phyloP scores from a whole-genome alignment of 768 basidiomycete species.

The Phylloporus scabripes region DNA sequence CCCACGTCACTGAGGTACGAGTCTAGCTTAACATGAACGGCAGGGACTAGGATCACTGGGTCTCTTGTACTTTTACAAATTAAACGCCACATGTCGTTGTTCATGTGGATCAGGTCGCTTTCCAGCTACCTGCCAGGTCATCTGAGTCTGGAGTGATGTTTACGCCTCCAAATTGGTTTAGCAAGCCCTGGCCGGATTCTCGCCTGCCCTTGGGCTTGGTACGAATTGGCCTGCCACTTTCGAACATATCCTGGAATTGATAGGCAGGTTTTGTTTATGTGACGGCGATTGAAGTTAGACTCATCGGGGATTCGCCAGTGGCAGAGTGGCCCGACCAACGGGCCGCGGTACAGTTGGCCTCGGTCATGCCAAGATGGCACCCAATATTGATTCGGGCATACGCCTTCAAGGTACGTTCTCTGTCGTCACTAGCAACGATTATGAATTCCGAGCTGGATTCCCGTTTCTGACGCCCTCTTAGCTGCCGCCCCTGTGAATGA shows the following conservation, averaged over 20 bases:
- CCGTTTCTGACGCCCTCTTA: conserved; percentile 7
- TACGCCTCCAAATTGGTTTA: not conserved
- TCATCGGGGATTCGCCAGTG: conserved; percentile 23
- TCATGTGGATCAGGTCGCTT: conserved; percentile 22
- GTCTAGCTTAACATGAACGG: not conserved
- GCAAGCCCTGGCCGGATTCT: conserved; percentile 10
- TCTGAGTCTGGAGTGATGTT: conserved; percentile 2
- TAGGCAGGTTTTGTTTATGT: conserved; percentile 1
- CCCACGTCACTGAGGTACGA: conserved; percentile 7
- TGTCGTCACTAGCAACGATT: conserved; percentile 22
- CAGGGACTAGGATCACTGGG: conserved; percentile 4
- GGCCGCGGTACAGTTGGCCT: conserved; percentile 2
- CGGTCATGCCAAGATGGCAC: conserved; percentile 5
- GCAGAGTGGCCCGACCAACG: conserved; percentile 5
- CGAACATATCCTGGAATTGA: conserved; percentile 7
- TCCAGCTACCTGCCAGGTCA: conserved; percentile 5
- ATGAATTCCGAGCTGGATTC: conserved; percentile 24
- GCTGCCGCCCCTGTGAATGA: not conserved
- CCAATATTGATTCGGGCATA: conserved; percentile 3
- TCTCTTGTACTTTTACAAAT: not conserved
- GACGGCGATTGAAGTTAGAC: conserved; percentile 20
- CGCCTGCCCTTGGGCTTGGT: conserved; percentile 1
- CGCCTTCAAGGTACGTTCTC: conserved; percentile 13
- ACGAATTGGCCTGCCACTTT: not conserved
- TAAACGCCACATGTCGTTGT: conserved; percentile 2